These are phyloP conservation scores for Stereum hirsutum DNA, from an alignment of 1,284 basidiomycete genomes.

Conservation along the genomic window DNA sequence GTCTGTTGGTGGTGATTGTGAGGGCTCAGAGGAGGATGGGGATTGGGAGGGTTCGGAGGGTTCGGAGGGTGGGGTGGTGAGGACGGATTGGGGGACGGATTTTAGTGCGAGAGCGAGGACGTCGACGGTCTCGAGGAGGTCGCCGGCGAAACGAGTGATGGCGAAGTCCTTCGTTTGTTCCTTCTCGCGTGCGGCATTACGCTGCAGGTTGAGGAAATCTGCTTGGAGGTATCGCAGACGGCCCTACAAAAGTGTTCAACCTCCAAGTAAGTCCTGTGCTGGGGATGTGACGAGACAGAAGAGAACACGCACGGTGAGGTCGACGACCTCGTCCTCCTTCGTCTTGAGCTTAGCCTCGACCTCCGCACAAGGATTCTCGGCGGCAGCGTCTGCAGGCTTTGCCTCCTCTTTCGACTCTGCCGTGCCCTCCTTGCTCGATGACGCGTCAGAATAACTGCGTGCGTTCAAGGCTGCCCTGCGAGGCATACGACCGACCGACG, in stretches of 20 bases:
- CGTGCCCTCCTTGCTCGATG: constrained; percentile 20
- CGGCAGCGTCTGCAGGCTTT: constrained; percentile 18
- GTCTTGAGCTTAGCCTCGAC: constrained; percentile 45
- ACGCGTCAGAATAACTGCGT: constrained; percentile 39
- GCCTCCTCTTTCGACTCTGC: constrained; percentile 21
- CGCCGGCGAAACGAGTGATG: constrained; percentile 83
- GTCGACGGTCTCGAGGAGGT: constrained; percentile 90
- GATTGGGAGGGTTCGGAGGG: constrained; percentile 15
- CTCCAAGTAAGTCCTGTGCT: constrained; percentile 7
- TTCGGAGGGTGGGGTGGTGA: constrained; percentile 19
- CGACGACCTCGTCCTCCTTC: constrained; percentile 65
- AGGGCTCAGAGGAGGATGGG: constrained; percentile 16
- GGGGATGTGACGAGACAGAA: not conserved
- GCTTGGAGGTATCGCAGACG: constrained; percentile 86
- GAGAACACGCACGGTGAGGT: constrained; percentile 56
- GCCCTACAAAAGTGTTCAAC: constrained; percentile 35
- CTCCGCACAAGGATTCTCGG: constrained; percentile 22
- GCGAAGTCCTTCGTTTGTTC: constrained; percentile 90
- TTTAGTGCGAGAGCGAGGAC: constrained; percentile 85
- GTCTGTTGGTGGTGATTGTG: constrained; percentile 23
- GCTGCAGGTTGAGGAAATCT: constrained; percentile 92
- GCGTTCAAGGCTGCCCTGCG: constrained; percentile 17
- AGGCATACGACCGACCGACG: constrained; percentile 20
- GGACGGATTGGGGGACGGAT: constrained; percentile 62
- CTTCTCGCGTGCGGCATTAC: constrained; percentile 86